Evolutionary conservation across 495 filamentous ascomycete genomes (phyloP), one percentile per base, ranked within the genome.

Genomic region (Bacidia rubella): DNA sequence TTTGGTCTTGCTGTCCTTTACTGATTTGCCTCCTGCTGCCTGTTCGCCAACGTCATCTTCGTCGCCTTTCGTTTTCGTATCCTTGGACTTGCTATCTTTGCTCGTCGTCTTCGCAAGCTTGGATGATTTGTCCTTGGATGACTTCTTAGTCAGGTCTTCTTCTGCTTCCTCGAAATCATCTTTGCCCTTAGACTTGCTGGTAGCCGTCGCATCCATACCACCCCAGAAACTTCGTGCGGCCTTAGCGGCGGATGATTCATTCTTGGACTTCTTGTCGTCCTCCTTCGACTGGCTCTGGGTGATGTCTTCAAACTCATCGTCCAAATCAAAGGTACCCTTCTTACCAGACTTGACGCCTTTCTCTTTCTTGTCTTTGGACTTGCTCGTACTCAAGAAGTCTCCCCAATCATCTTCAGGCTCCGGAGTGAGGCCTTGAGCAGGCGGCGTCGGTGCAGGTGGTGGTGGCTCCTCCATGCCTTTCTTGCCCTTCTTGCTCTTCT

Each of bases 381-480:
- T 72, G 19, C 39, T 55, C 0, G 63, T 59, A 23, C 61, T 62
- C 11, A 54, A 22, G 41, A 67, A 55, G 1, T 64, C 66, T 24
- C 67, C 68, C 70, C 70, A 75, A 11, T 67, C 60, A 49, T 65
- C 62, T 22, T 72, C 69, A 11, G 69, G 66, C 21, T 74, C 75
- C 19, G 66, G 71, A 17, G 62, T 68, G 11, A 71, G 56, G 23
- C 68, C 66, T 63, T 75, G 64, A 54, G 72, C 68, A 57, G 74
- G 74, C 22, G 73, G 72, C 21, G 71, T 74, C 10, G 68, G 76
- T 55, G 66, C 71, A 44, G 63, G 77, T 51, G 72, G 79, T 57
- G 71, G 73, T 47, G 66, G 70, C 40, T 68, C 71, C 27, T 63
- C 64, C 43, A 69, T 64, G 47, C 60, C 60, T 54, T 69, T 70